These are phyloP conservation scores for Trichoderma gamsii DNA, from an alignment of 495 filamentous ascomycete species.

Conservation along the genomic window DNA sequence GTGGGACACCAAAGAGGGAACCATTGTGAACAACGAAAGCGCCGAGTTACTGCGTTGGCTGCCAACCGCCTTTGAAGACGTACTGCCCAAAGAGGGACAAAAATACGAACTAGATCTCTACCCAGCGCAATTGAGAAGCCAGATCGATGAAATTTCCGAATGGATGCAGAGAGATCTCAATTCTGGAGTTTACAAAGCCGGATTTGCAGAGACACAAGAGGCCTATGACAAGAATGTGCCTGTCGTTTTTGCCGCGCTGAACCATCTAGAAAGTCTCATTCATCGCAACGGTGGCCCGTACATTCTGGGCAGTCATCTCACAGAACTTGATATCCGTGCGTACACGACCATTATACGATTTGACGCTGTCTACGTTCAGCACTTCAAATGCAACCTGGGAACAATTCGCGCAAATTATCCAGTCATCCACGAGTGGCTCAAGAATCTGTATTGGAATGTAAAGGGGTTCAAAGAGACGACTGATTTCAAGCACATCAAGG, in stretches of 20 bases:
- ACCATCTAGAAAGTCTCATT: constrained; percentile 64
- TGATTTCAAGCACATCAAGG: constrained; percentile 57
- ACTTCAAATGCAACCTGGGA: constrained; percentile 87
- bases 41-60: constrained; percentile 74
- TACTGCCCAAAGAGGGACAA: constrained; percentile 51
- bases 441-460: constrained; percentile 60
- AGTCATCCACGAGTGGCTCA: constrained; percentile 58
- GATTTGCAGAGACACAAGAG: constrained; percentile 57
- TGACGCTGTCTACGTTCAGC: constrained; percentile 84
- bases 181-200: constrained; percentile 43
- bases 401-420: constrained; percentile 79
- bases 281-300: constrained; percentile 45
- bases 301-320: constrained; percentile 62
- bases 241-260: constrained; percentile 64
- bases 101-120: constrained; percentile 51
- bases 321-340: constrained; percentile 74
- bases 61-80: constrained; percentile 61
- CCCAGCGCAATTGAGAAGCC: constrained; percentile 47
- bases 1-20: constrained; percentile 65
- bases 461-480: constrained; percentile 52
- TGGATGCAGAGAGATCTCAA: constrained; percentile 66
- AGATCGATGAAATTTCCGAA: constrained; percentile 70
- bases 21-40: constrained; percentile 78
- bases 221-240: constrained; percentile 66
- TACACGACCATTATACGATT: constrained; percentile 83